Conservation (phyloP, 495 filamentous ascomycete genomes). For the Geoglossum glabrum region DNA sequence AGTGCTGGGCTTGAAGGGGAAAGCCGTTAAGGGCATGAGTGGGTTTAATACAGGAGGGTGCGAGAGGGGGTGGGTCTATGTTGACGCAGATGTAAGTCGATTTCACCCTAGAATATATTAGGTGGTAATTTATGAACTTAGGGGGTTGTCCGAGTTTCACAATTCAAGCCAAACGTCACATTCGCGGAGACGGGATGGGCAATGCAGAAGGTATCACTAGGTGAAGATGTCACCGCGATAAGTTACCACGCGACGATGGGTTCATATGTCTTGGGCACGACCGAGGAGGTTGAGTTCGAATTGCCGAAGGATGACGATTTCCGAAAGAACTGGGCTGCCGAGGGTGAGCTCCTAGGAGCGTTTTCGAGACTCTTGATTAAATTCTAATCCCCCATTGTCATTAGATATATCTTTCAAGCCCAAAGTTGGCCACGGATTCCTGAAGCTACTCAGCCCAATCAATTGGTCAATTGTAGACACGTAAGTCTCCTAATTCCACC, state of each 20-base stretch:
- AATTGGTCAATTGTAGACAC: constrained; percentile 62
- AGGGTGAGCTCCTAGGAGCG: constrained; percentile 25
- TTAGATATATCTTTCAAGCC: constrained; percentile 41
- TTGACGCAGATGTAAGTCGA: constrained; percentile 33
- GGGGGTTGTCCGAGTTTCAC: constrained; percentile 43
- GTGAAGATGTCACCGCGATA: constrained; percentile 49
- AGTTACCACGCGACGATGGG: constrained; percentile 53
- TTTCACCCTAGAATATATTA: background rate
- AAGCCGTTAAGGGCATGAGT: constrained; percentile 42
- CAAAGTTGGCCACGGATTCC: constrained; percentile 37
- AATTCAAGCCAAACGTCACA: constrained; percentile 39
- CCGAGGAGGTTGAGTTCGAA: constrained; percentile 44
- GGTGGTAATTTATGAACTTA: constrained; percentile 13
- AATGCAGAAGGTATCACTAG: constrained; percentile 43
- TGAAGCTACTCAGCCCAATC: constrained; percentile 55
- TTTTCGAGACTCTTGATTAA: background rate
- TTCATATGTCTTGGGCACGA: constrained; percentile 60
- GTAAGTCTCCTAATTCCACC: constrained; percentile 20
- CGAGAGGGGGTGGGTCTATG: constrained; percentile 62
- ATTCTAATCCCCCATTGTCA: constrained; percentile 5
- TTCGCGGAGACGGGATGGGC: constrained; percentile 53
- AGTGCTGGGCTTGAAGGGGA: constrained; percentile 47
- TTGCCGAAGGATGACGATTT: constrained; percentile 69
- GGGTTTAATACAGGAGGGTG: constrained; percentile 54
- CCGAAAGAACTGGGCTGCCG: constrained; percentile 57